A percentile compares a stretch with the other conserved stretches of the same genome.
Conservation (phyloP, 257 asterid genomes). For the Fraxinus cuspidata region DNA sequence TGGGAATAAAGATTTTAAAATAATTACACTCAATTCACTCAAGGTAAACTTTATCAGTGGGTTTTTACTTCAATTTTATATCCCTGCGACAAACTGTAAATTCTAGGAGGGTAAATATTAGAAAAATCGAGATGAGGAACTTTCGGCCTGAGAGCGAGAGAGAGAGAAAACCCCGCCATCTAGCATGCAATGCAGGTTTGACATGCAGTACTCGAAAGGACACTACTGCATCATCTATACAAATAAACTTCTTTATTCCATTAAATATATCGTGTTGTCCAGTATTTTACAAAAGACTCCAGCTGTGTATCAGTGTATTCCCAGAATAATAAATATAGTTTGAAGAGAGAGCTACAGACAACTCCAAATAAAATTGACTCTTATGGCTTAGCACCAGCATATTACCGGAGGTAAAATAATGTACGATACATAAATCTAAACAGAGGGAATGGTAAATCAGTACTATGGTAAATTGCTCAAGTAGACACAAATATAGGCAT, state of each 20-base stretch:
- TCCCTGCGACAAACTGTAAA: no score
- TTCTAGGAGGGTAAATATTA: no score
- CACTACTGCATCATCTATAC: background rate
- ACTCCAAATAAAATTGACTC: constrained; percentile 6
- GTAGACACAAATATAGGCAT: background rate
- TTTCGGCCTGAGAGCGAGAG: no score
- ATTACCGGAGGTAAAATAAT: constrained; percentile 5
- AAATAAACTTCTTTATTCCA: background rate
- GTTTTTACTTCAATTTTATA: background rate
- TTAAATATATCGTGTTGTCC: background rate
- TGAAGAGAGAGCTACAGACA: constrained; percentile 12
- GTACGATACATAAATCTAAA: constrained; percentile 27
- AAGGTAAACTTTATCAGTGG: background rate
- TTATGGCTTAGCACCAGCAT: constrained; percentile 23
- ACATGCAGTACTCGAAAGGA: background rate
- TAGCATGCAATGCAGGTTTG: background rate
- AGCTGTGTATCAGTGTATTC: background rate
- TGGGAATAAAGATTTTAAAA: no score
- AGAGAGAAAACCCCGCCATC: no score
- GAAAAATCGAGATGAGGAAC: no score
- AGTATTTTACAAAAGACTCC: background rate
- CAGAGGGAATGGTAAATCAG: background rate
- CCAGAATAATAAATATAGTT: background rate
- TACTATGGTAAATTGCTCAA: background rate
- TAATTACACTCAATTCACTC: background rate